These are phyloP conservation scores for Geoglossum cookeanum DNA, from an alignment of 2,329 filamentous ascomycete genomes.

Conservation along the genomic window DNA sequence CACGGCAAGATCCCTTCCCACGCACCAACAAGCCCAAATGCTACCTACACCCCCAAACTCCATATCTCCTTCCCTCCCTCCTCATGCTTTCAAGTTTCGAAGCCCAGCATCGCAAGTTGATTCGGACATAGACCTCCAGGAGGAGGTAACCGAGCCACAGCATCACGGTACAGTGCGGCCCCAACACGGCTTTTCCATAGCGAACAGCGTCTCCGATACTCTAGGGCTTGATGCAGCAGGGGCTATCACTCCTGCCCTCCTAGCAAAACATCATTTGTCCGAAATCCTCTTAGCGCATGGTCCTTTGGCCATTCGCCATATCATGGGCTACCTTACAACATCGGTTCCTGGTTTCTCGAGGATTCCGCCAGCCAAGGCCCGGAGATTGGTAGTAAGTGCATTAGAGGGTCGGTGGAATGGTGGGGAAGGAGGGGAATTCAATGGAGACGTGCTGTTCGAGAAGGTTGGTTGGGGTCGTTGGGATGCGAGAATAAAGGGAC, in stretches of 20 bases:
- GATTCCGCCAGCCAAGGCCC: conserved; percentile 75
- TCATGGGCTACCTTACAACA: conserved; percentile 87
- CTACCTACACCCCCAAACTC: conserved; percentile 89
- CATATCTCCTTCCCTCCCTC: conserved; percentile 72
- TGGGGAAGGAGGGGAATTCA: conserved; percentile 34
- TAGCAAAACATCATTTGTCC: conserved; percentile 79
- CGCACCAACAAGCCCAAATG: conserved; percentile 38
- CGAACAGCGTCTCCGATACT: conserved; percentile 29
- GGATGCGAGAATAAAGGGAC: conserved; percentile 62
- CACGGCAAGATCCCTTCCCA: conserved; percentile 40
- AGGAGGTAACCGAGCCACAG: conserved; percentile 28
- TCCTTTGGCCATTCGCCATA: conserved; percentile 80
- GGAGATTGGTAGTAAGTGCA: conserved; percentile 79
- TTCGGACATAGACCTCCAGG: conserved; percentile 73
- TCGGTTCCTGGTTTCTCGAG: conserved; percentile 82
- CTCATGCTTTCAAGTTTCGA: conserved; percentile 58
- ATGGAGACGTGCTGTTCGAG: conserved; percentile 65
- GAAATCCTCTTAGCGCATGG: conserved; percentile 80
- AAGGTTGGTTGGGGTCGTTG: conserved; percentile 97
- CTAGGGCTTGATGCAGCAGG: conserved; percentile 51
- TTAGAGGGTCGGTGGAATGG: conserved; percentile 57
- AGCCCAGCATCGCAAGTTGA: conserved; percentile 43
- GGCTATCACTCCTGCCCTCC: conserved; percentile 64
- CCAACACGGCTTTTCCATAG: conserved; percentile 15
- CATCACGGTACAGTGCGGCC: conserved; percentile 14